A percentile compares a stretch with the other conserved stretches of the same genome.
Conservation (phyloP, 768 basidiomycete genomes). For the Boletus vermiculosoides region DNA sequence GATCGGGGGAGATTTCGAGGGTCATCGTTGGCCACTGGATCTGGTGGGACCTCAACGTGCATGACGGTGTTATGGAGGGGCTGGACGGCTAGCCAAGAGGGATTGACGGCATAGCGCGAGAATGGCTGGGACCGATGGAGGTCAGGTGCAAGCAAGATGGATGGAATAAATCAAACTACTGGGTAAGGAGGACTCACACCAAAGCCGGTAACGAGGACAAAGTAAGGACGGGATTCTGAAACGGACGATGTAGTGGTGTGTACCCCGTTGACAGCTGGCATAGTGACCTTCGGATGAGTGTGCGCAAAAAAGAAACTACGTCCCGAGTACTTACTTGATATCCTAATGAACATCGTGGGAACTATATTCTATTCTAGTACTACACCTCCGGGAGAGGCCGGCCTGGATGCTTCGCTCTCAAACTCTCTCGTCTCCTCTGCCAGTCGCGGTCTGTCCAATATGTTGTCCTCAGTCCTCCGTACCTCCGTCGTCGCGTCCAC, state of each 20-base stretch:
- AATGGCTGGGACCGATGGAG: conserved; percentile 46
- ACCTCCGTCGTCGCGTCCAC: conserved; percentile 40
- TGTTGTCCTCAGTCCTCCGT: conserved; percentile 59
- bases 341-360: conserved; percentile 1
- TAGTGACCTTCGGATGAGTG: conserved; percentile 5
- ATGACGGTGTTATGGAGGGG: conserved; percentile 58
- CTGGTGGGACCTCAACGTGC: conserved; percentile 36
- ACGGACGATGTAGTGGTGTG: conserved; percentile 8
- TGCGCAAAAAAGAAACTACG: not conserved
- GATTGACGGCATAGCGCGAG: conserved; percentile 54
- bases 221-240: conserved; percentile 37
- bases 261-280: conserved; percentile 33
- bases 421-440: not conserved
- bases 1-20: conserved; percentile 2
- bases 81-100: conserved; percentile 70
- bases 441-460: conserved; percentile 31
- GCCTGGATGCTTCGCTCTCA: not conserved
- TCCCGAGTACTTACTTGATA: too few relatives aligned
- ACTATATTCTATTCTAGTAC: not conserved
- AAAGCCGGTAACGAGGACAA: conserved; percentile 52
- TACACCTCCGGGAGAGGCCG: conserved; percentile 9
- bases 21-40: conserved; percentile 19
- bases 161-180: conserved; percentile 24
- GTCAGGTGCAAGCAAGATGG: conserved; percentile 19
- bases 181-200: conserved; percentile 43